A percentile compares a stretch with the other conserved stretches of the same genome.
These are phyloP conservation scores for Achaetomiella virescens DNA, from an alignment of 495 filamentous ascomycete genomes.

Conservation along the genomic window DNA sequence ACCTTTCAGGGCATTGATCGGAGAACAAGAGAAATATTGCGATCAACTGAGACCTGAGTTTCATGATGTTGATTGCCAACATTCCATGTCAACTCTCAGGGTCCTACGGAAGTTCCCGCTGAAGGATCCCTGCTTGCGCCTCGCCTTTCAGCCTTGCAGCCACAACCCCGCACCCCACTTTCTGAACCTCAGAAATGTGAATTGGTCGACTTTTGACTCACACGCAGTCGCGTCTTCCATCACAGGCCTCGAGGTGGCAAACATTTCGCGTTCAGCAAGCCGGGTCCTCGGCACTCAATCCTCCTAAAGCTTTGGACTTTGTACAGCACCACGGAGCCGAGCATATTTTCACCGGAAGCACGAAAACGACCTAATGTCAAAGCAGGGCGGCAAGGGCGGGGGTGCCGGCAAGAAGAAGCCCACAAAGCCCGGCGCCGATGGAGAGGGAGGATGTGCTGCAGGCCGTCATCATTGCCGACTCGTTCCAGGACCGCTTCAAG, in stretches of 20 bases:
- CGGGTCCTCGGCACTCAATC: background rate
- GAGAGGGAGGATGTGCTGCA: conserved; percentile 85
- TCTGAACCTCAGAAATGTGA: conserved; percentile 1
- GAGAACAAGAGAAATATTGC: too few relatives aligned
- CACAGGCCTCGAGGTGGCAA: background rate
- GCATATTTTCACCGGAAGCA: background rate
- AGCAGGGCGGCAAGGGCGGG: conserved; percentile 39
- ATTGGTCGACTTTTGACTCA: conserved; percentile 17
- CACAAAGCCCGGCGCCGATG: conserved; percentile 42
- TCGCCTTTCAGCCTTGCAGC: conserved; percentile 13
- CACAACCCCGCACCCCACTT: conserved; percentile 18
- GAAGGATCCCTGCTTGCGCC: background rate
- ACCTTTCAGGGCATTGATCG: too few relatives aligned
- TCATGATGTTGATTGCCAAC: too few relatives aligned
- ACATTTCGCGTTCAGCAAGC: background rate
- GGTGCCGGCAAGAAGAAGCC: conserved; percentile 52
- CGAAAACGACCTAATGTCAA: conserved; percentile 35
- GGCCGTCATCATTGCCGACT: conserved; percentile 87
- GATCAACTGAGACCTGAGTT: too few relatives aligned
- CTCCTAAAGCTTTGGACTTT: background rate
- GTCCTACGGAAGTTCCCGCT: background rate
- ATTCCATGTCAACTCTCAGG: too few relatives aligned
- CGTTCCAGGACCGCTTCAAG: conserved; percentile 83
- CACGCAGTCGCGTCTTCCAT: background rate
- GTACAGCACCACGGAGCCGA: background rate